Evolutionary conservation across 352 stramenopile genomes (phyloP), one percentile per base, ranked within the genome.

Genomic region (Globisporangium okanoganense): DNA sequence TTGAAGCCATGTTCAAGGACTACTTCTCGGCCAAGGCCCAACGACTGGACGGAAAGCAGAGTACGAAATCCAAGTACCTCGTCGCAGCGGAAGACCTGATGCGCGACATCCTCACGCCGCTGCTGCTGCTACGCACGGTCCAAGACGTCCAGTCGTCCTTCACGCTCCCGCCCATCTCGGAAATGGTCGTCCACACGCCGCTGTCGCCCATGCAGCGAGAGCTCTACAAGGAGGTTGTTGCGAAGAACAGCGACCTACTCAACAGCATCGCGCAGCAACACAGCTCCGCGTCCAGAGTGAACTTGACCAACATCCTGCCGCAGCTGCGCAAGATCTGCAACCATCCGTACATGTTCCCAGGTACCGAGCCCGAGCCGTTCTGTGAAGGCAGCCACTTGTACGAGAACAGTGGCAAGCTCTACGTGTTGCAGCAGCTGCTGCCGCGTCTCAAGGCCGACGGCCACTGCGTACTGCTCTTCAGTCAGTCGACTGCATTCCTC

Each of bases 261-360:
- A 85, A 87, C 64, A 76, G 65, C 16, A 58, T 72, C 1, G 67
- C 65, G n/a, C 78, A 72, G 47, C 53, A 58, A n/a, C 25, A 57
- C 4, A 56, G 64, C 9, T 54, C 16, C 7, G 52, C 16, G 36
- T 53, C 56, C 20, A 88, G 79, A 53, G 59, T 90, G 31, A 76
- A 86, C 52, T 77, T 99, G 54, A 97, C 98, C 49, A 99, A 99
- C 72, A 89, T 99, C 63, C 83, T 98, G 18, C 99, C 99, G 64
- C 92, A 99, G 60, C 65, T 93, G 8, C 74, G 82, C 9, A 93
- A 93, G 62, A 79, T 74, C 1, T 92, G 82, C 59, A 91, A 90
- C 44, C 84, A 93, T 51, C 84, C 84, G 40, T 99, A 99, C 70
- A 62, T 99, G 54, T 95, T 99, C 27, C 65, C 83, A 25, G 82